Evolutionary conservation across 192 early-diverging fungal genomes (phyloP).

Genomic region (Umbelopsis sp.): DNA sequence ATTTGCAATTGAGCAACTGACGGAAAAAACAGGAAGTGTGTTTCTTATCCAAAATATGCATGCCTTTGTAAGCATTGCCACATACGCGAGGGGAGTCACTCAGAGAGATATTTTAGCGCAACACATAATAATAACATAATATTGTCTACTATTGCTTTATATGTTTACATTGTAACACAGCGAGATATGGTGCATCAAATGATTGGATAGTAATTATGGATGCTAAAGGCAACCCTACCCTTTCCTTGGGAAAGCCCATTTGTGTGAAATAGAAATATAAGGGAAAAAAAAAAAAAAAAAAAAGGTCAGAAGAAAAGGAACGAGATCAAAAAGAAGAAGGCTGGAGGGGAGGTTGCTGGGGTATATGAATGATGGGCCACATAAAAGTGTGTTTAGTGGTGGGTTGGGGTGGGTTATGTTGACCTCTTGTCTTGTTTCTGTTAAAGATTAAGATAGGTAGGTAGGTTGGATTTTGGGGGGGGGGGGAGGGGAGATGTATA

Average conservation of each 20-base stretch:
- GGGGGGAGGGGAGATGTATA: background rate
- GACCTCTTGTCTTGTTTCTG: too few relatives aligned
- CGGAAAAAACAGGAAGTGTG: too few relatives aligned
- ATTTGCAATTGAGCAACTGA: too few relatives aligned
- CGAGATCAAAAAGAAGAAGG: background rate
- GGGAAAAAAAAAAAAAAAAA: background rate
- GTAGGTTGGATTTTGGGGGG: too few relatives aligned
- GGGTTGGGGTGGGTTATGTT: too few relatives aligned
- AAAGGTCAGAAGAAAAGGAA: background rate
- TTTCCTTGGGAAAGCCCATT: constrained; percentile 4
- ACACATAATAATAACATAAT: background rate
- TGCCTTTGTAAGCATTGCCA: background rate
- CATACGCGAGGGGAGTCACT: background rate
- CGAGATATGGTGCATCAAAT: constrained; percentile 10
- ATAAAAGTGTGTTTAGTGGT: too few relatives aligned
- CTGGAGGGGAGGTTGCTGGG: too few relatives aligned
- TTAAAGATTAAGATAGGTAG: too few relatives aligned
- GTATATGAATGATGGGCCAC: too few relatives aligned
- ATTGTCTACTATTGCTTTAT: constrained; percentile 21
- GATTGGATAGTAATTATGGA: constrained; percentile 17
- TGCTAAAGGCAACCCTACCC: background rate
- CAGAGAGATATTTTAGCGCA: background rate
- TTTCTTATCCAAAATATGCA: background rate
- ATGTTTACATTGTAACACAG: constrained; percentile 18
- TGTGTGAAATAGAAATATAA: background rate